Conservation (phyloP, 441 rosid species). For the Adansonia grandidieri region DNA sequence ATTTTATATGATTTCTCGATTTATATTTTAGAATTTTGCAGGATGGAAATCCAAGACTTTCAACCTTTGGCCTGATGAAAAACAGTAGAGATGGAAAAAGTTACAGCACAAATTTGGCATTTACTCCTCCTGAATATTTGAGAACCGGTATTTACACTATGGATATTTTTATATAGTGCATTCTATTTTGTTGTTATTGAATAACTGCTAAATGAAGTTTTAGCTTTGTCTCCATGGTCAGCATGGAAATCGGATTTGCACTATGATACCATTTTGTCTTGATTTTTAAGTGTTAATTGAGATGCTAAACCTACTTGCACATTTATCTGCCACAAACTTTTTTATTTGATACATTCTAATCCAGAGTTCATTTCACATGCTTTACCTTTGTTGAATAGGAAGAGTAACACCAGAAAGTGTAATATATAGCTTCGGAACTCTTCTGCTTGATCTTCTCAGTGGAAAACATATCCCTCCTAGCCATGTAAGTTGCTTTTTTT, state of each 20-base stretch:
- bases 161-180: not conserved
- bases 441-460: slow-evolving; percentile 86
- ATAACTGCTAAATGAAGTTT: not conserved
- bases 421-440: slow-evolving; percentile 87
- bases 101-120: slow-evolving; percentile 67
- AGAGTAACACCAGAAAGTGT: slow-evolving; percentile 88
- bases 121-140: slow-evolving; percentile 73
- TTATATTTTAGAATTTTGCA: slow-evolving; percentile 30
- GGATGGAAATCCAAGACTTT: slow-evolving; percentile 73
- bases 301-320: not conserved
- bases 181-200: not conserved
- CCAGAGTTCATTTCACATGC: not conserved
- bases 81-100: slow-evolving; percentile 67
- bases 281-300: not conserved
- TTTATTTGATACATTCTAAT: not conserved
- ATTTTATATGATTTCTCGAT: slow-evolving; percentile 3
- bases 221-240: not conserved
- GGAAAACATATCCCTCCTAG: slow-evolving; percentile 97
- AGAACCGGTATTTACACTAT: slow-evolving; percentile 48
- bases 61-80: slow-evolving; percentile 71
- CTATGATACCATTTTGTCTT: not conserved
- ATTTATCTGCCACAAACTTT: not conserved
- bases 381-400: slow-evolving; percentile 51
- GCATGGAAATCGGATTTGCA: not conserved
- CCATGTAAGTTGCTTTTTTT: slow-evolving; percentile 58